These are phyloP conservation scores for Exophiala phaeomuriformis DNA, from an alignment of 2,329 filamentous ascomycete genomes.

Conservation along the genomic window DNA sequence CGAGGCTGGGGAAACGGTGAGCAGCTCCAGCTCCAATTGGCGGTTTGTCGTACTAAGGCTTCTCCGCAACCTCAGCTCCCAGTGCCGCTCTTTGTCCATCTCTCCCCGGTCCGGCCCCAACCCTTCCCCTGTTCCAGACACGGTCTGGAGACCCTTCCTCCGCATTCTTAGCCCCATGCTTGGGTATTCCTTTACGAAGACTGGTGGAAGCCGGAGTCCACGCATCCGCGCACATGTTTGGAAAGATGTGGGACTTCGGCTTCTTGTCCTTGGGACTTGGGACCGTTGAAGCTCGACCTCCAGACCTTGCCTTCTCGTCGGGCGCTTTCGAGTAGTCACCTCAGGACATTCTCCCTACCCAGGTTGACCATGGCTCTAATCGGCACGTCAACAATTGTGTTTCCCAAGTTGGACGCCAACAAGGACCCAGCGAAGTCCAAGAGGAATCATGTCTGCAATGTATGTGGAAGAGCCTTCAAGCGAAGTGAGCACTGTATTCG, in stretches of 20 bases:
- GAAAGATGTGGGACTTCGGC: not conserved
- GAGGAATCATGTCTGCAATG: slow-evolving; percentile 26
- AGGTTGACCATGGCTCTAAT: slow-evolving; percentile 10
- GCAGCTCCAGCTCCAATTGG: no score
- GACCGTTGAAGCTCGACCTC: not conserved
- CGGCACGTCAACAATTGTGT: slow-evolving; percentile 16
- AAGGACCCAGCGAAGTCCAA: slow-evolving; percentile 10
- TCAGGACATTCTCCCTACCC: not conserved
- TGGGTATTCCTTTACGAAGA: not conserved
- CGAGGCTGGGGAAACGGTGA: not conserved
- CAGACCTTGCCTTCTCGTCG: not conserved
- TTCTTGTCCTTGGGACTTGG: not conserved
- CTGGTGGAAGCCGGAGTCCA: not conserved
- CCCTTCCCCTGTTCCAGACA: not conserved
- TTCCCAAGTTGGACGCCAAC: slow-evolving; percentile 18
- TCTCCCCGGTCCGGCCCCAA: not conserved
- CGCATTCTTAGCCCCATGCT: slow-evolving; percentile 12
- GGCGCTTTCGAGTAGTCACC: no score
- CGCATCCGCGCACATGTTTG: not conserved
- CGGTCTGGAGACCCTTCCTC: slow-evolving; percentile 1
- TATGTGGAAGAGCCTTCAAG: slow-evolving; percentile 32
- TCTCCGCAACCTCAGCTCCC: not conserved
- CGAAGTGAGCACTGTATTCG: slow-evolving; percentile 33
- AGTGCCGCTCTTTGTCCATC: not conserved
- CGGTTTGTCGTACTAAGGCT: not conserved